Evolutionary conservation across 75 land plant species (phyloP), one percentile per base, ranked within the genome.

Genomic region (Larix kaempferi): DNA sequence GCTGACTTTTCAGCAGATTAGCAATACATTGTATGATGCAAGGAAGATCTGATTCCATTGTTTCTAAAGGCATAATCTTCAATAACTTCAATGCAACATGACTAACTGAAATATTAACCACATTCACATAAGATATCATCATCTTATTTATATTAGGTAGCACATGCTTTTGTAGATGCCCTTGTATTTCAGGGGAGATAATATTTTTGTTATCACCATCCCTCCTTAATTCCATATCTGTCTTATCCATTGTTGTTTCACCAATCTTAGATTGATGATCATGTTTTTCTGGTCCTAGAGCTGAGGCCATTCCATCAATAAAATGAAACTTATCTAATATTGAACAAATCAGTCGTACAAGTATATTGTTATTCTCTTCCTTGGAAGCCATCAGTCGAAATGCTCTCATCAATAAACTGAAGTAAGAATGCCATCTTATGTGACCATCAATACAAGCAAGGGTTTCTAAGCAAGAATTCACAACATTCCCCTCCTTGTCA

Each of bases 351-450:
- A 97, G 74, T 33, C 94, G 80, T 57, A 89, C 15, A 37, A 92
- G 66, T 37, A 87, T 74, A 74, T 97, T 97, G 52, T 85, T 86
- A 59, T 84, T 88, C 14, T 92, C 92, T 52, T 86, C 85, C 66
- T 87, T 87, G 52, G 83, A 62, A 5, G 33, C 76, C 65, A 95
- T 77, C 73, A 89, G 85, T 4, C 82, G 79, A 58, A 97, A 91
- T 71, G 86, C 91, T 77, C 84, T 82, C 73, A 78, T 81, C 69
- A 97, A 49, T 41, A 92, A 74, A 0, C 82, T 66, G 78, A 80
- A 83, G 74, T 94, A 94, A 25, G 89, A 85, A 17, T 84, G 82
- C 99, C 99, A 97, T 49, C 83, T 80, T 84, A 94, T 74, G n/a
- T 80, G 84, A 56, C 84, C 71, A 56, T 94, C 83, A 62, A 94